Evolutionary conservation across 805 yeast species (phyloP), one percentile per base, ranked within the genome.

Genomic region (Schizosaccharomyces japonicus): DNA sequence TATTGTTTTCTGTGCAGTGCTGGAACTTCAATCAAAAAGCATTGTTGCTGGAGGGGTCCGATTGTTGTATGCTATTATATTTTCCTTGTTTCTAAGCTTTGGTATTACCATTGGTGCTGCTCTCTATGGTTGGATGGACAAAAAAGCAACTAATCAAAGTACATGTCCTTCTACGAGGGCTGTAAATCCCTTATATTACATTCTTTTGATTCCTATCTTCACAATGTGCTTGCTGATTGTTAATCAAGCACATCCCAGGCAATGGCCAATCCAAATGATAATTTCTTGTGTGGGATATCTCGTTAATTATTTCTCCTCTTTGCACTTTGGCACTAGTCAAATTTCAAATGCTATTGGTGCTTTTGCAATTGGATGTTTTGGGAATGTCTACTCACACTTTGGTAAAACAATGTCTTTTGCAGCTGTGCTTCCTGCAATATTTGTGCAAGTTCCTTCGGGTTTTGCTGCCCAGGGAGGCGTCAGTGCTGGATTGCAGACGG

Each of bases 21-120:
- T 87, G 49, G 96, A 87, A 57, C 64, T 87, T 40, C 96, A 87
- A 62, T 77, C 93, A 11, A 70, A 87, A 57, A 87, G 82, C 55
- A 58, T 87, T 45, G 94, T 87, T 25, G 93, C 95, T 0, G 96
- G 96, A 0, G 70, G 94, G 1, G 95, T 87, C 47, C 68, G 96
- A 59, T 87, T 87, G 95, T 85, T 87, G 59, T 87, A 87, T 61
- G 95, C 96, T 7, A 78, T 85, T 54, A 83, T 87, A 44, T 87
- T 87, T 58, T 84, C 95, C 2, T 45, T 52, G 47, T 42, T 11
- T 51, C 48, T 17, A 21, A 10, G 26, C 15, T 32, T 39, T 27
- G 96, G 96, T 40, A 81, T 87, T 52, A 84, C 95, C 0, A 64
- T 87, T 49, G 96, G 96, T 0, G 81, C 94, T 4, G 93, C 93